Base-by-base conservation (phyloP, 345 rosid genomes). In the Anacardium occidentale region DNA sequence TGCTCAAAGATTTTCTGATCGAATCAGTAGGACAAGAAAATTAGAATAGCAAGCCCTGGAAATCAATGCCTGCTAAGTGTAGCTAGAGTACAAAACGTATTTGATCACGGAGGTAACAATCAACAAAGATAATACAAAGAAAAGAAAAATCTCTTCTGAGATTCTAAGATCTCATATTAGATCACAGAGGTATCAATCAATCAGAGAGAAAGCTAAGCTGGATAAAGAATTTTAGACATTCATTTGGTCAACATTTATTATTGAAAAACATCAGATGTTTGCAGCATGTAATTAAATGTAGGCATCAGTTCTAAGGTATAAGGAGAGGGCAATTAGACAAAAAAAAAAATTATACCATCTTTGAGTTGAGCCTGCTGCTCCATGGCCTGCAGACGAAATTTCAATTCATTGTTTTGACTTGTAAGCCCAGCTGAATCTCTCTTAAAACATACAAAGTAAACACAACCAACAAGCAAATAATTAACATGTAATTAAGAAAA, bases 381-480 rank as follows among this genome's bases (percentile, higher is more conserved):
- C 87, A 86, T 80, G 67, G 90, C 87, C 78, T 88, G 85, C 70
- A 86, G 85, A 60, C 85, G 89, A 66, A 88, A 86, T 76, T 85
- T 85, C 76, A 86, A 75, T 75, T 88, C 90, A 62, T 76, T 82
- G 81, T 88, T 88, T 71, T 81, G 78, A 68, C 69, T 86, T 34
- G 79, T 74, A 45, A 88, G 74, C 61, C 82, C 83, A 11, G 69
- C 66, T 55, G 84, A 77, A 66, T 88, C 92, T 79, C 86, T 84
- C 92, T 88, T 76, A 64, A 66, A 22, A 25, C 1, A 5, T 5
- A 5, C 7, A 10, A 57, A 53, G 74, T 10, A 70, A 55, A 29
- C 48, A 52, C 68, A 53, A 44, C 40, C 4, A 13, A 2, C 4
- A 45, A 32, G 58, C 7, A 52, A 13, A 62, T 0, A 25, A 56